phyloP scores from a whole-genome alignment of 1,284 basidiomycete genomes.

The Phenoliferia sp. region DNA sequence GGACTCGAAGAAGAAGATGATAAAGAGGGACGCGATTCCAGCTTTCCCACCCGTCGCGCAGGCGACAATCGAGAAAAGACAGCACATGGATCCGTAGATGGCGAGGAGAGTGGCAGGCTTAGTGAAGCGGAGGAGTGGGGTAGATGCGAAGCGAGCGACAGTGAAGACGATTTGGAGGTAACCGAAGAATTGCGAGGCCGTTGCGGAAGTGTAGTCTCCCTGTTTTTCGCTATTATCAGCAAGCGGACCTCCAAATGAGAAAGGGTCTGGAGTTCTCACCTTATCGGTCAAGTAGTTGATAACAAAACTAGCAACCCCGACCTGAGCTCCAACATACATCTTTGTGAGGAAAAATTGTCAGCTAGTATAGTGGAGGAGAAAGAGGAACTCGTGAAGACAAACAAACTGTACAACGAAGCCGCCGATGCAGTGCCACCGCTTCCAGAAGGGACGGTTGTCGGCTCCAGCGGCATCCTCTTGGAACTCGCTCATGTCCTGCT shows the following conservation, averaged over 20 bases:
- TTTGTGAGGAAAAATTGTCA: neutral
- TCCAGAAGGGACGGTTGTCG: conserved; percentile 59
- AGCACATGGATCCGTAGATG: conserved; percentile 54
- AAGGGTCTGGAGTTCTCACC: neutral
- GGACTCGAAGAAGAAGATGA: conserved; percentile 71
- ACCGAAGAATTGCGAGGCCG: conserved; percentile 61
- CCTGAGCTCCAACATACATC: conserved; percentile 58
- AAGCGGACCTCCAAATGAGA: neutral
- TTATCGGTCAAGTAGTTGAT: conserved; percentile 52
- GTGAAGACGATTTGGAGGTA: conserved; percentile 67
- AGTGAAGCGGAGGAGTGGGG: conserved; percentile 56
- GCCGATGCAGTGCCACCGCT: conserved; percentile 64
- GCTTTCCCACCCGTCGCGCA: conserved; percentile 53
- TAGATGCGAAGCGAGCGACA: conserved; percentile 55
- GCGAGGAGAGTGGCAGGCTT: conserved; percentile 61
- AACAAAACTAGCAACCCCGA: conserved; percentile 65
- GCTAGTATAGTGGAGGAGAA: conserved; percentile 6
- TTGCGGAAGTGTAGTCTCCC: conserved; percentile 52
- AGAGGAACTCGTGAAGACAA: conserved; percentile 49
- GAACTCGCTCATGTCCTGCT: conserved; percentile 35
- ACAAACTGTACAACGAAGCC: conserved; percentile 66
- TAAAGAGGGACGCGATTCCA: conserved; percentile 61
- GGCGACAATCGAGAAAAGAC: conserved; percentile 54
- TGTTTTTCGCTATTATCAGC: no score
- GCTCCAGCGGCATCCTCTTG: conserved; percentile 44